Conservation (phyloP, 2,329 filamentous ascomycete species). For the Colletotrichum cuscutae region DNA sequence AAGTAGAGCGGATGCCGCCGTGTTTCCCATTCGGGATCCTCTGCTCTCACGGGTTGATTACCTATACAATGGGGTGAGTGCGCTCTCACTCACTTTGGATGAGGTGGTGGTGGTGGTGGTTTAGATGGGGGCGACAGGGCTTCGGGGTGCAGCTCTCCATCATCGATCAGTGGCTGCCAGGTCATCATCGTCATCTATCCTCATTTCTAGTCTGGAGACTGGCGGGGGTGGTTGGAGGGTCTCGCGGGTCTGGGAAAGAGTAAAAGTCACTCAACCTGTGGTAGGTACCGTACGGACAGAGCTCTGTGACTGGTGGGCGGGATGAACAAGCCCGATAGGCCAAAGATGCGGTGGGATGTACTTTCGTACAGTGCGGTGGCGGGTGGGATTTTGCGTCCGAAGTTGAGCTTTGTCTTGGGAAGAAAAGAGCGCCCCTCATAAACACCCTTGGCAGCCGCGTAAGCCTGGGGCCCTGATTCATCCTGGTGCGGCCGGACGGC, state of each 20-base stretch:
- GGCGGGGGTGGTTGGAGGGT: neutral
- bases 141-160: neutral
- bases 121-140: neutral
- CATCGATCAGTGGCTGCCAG: neutral
- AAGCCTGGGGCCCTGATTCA: constrained; percentile 34
- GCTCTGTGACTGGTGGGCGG: neutral
- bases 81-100: neutral
- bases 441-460: constrained; percentile 32
- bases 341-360: neutral
- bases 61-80: neutral
- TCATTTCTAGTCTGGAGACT: constrained; percentile 1
- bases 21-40: neutral
- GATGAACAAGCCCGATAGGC: neutral
- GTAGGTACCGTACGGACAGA: neutral
- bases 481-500: constrained; percentile 32
- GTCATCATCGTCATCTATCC: constrained; percentile 12
- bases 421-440: neutral
- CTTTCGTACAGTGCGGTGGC: neutral
- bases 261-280: neutral
- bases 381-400: constrained; percentile 10
- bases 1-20: neutral
- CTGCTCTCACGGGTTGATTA: neutral
- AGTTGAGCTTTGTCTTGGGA: constrained; percentile 25
- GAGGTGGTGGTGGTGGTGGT: neutral
- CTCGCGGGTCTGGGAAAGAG: constrained; percentile 17